phyloP scores from a whole-genome alignment of 768 basidiomycete species.

The Xerocomellus chrysenteron region DNA sequence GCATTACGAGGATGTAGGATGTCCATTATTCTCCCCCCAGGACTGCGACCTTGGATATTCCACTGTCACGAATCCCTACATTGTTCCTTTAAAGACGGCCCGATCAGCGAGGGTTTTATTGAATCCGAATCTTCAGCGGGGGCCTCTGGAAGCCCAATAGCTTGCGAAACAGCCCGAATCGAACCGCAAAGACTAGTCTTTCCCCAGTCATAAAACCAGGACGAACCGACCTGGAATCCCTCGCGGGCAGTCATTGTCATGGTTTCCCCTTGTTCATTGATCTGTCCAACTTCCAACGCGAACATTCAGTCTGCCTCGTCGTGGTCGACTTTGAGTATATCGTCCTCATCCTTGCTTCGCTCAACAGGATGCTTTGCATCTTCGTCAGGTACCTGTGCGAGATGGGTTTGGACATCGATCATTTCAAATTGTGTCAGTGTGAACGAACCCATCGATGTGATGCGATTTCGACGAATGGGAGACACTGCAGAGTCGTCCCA shows the following conservation, averaged over 20 bases:
- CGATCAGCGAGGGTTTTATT: conserved; percentile 3
- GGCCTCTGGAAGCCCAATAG: conserved; percentile 11
- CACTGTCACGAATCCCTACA: conserved; percentile 13
- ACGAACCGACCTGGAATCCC: conserved; percentile 36
- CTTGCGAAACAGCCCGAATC: conserved; percentile 12
- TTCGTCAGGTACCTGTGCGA: conserved; percentile 16
- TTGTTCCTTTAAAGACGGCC: conserved; percentile 13
- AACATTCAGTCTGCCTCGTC: conserved; percentile 47
- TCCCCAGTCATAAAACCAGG: too few relatives aligned
- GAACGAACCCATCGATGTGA: conserved; percentile 56
- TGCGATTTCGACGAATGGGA: conserved; percentile 47
- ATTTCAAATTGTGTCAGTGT: not conserved
- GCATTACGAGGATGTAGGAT: too few relatives aligned
- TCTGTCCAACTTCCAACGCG: conserved; percentile 49
- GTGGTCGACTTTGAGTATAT: conserved; percentile 31
- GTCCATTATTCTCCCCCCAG: too few relatives aligned
- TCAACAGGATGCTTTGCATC: conserved; percentile 27
- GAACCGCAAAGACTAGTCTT: not conserved
- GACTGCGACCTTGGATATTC: conserved; percentile 9
- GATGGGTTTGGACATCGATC: not conserved
- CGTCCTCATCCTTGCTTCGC: too few relatives aligned
- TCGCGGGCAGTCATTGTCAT: conserved; percentile 33
- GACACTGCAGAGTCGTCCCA: conserved; percentile 51
- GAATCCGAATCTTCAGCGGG: conserved; percentile 5
- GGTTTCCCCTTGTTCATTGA: conserved; percentile 56